A percentile compares a stretch with the other conserved stretches of the same genome.
phyloP scores from a whole-genome alignment of 1,139 yeast species.

The Pichia sorboxylosa region DNA sequence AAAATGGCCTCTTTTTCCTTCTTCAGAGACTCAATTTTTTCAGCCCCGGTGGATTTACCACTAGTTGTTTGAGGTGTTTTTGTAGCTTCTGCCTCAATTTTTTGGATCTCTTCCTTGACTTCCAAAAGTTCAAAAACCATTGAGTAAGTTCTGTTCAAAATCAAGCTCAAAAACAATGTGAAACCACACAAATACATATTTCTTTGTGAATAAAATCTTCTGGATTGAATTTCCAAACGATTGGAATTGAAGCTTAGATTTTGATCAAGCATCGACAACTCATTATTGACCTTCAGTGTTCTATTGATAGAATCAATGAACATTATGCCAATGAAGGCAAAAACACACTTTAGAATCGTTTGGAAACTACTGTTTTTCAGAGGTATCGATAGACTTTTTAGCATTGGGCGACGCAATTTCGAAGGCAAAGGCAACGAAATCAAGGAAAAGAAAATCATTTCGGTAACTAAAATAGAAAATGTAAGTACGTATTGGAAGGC shows the following conservation, averaged over 20 bases:
- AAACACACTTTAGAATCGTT: constrained; percentile 67
- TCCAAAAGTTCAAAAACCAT: constrained; percentile 65
- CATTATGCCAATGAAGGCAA: constrained; percentile 73
- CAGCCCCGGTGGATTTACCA: constrained; percentile 21
- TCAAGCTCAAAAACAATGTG: constrained; percentile 79
- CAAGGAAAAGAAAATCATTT: constrained; percentile 70
- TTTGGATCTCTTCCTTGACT: constrained; percentile 43
- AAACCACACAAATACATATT: constrained; percentile 95
- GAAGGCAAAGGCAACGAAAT: constrained; percentile 85
- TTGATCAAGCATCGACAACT: constrained; percentile 34
- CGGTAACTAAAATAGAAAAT: constrained; percentile 61
- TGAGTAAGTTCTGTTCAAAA: constrained; percentile 75
- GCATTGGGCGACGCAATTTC: constrained; percentile 53
- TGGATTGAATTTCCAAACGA: constrained; percentile 72
- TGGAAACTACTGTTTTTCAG: constrained; percentile 63
- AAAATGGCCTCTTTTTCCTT: constrained; percentile 54
- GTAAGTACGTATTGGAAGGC: constrained; percentile 28
- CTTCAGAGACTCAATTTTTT: constrained; percentile 47
- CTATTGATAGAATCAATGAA: constrained; percentile 86
- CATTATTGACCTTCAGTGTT: constrained; percentile 59
- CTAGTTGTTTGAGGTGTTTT: constrained; percentile 18
- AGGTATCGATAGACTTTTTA: constrained; percentile 54
- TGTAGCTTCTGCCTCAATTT: constrained; percentile 30
- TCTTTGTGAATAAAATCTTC: constrained; percentile 92
- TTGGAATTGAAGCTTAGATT: background rate